phyloP scores from a whole-genome alignment of 192 early-diverging fungal species.

The Gonapodya sp. region DNA sequence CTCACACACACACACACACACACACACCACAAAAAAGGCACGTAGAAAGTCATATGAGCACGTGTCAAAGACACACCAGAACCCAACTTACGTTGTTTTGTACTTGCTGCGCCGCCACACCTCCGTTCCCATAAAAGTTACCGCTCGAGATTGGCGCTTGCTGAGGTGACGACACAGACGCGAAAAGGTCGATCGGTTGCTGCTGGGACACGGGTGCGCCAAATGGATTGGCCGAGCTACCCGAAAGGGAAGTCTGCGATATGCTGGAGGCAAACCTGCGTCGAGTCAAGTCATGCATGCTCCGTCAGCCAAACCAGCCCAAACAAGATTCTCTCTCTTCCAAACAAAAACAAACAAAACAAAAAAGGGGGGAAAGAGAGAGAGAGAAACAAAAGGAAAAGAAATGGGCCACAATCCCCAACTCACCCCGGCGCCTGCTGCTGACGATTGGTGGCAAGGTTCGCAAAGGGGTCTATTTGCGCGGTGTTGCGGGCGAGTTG shows the following conservation, averaged over 20 bases:
- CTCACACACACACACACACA: too few relatives aligned
- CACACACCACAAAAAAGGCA: too few relatives aligned
- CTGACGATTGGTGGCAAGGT: slow-evolving; percentile 26
- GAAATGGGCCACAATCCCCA: not conserved
- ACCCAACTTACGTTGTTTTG: not conserved
- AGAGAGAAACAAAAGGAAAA: too few relatives aligned
- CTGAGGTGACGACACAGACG: not conserved
- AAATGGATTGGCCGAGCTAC: not conserved
- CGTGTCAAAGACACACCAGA: too few relatives aligned
- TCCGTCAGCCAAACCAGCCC: too few relatives aligned
- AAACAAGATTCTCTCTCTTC: too few relatives aligned
- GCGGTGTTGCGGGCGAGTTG: slow-evolving; percentile 40
- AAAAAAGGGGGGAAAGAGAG: too few relatives aligned
- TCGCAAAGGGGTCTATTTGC: slow-evolving; percentile 44
- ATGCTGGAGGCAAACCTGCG: not conserved
- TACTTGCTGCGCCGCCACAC: not conserved
- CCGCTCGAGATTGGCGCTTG: not conserved
- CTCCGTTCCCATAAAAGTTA: not conserved
- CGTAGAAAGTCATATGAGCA: too few relatives aligned
- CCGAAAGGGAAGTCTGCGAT: not conserved
- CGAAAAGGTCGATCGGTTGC: not conserved
- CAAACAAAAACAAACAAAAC: too few relatives aligned
- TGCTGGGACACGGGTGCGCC: not conserved
- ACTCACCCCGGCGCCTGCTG: not conserved
- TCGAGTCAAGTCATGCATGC: not conserved